These are phyloP conservation scores for Nasturtium officinale DNA, from an alignment of 345 rosid species.

Conservation along the genomic window DNA sequence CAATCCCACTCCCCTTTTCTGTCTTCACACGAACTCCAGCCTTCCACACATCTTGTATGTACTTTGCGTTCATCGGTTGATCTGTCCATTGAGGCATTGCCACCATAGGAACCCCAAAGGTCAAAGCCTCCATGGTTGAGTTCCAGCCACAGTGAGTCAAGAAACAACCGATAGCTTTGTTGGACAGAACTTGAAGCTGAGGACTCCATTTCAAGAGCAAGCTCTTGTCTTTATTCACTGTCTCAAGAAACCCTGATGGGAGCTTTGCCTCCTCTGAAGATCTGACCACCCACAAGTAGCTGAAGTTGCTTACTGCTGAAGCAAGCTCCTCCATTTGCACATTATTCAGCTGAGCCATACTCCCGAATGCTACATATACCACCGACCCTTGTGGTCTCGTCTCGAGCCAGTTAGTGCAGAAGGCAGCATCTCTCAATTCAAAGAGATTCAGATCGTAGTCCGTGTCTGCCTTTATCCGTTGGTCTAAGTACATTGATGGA, in stretches of 20 bases:
- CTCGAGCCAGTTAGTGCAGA: slow-evolving; percentile 51
- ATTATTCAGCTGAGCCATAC: slow-evolving; percentile 48
- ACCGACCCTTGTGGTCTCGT: slow-evolving; percentile 55
- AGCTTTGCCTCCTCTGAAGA: slow-evolving; percentile 51
- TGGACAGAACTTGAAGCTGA: slow-evolving; percentile 53
- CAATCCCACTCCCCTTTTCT: slow-evolving; percentile 51
- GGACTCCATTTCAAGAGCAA: slow-evolving; percentile 58
- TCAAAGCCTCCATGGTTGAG: slow-evolving; percentile 54
- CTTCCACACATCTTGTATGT: slow-evolving; percentile 59
- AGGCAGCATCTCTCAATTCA: slow-evolving; percentile 26
- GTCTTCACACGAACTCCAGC: slow-evolving; percentile 57
- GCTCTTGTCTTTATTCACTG: slow-evolving; percentile 39
- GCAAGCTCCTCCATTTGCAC: slow-evolving; percentile 62
- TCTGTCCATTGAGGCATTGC: slow-evolving; percentile 59
- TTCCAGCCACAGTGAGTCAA: slow-evolving; percentile 75
- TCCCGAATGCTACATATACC: slow-evolving; percentile 69
- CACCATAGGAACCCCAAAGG: slow-evolving; percentile 58
- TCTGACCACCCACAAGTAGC: slow-evolving; percentile 66
- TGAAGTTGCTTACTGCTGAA: slow-evolving; percentile 45
- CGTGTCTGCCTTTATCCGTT: slow-evolving; percentile 44
- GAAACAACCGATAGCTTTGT: slow-evolving; percentile 59
- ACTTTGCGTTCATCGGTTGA: slow-evolving; percentile 56
- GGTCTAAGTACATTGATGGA: slow-evolving; percentile 66
- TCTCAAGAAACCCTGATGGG: slow-evolving; percentile 37
- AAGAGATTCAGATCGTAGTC: slow-evolving; percentile 56